Evolutionary conservation across 2,329 filamentous ascomycete species (phyloP), one percentile per base, ranked within the genome.

Genomic region (Balansia obtecta): DNA sequence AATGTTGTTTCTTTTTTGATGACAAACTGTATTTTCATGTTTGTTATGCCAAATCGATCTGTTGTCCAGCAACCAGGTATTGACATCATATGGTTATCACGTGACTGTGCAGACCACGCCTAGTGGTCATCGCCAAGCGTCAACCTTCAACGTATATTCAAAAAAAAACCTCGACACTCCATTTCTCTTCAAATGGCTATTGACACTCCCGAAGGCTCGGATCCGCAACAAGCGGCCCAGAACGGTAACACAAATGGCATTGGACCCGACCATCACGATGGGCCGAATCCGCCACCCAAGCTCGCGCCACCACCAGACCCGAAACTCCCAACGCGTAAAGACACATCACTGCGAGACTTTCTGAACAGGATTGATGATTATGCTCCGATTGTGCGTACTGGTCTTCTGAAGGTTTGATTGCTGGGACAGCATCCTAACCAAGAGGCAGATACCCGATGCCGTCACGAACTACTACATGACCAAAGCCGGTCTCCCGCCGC

Each of bases 391-490:
- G 90, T 96, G 77, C 56, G 85, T 49, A 9, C n/a, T 18, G 37
- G 12, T 15, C 13, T 33, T 16, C 7, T 32, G 10, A 4, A 20
- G n/a, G n/a, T 4, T 10, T 9, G 8, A 20, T 16, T 3, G 18
- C 40, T 12, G 6, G n/a, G 5, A 34, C 7, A 11, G 45, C 3
- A 22, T 15, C 48, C 41, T 41, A n/a, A 41, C 22, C 12, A 41
- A 4, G 15, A 30, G 22, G 15, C 59, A 95, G 88, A 97, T 98
- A 59, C 93, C 93, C 44, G 93, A 98, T 64, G 93, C 93, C 18
- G 93, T 98, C 20, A 97, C 90, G 55, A 85, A 95, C 66, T 96
- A 97, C 76, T 98, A 98, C 71, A 86, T 98, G 72, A 95, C 91
- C 38, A 86, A 94, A 59, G 89, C 91, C 57, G 93, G 93, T 49